A percentile compares a stretch with the other conserved stretches of the same genome.
Conservation (phyloP, 305 asterid genomes). For the Euphrasia arctica region DNA sequence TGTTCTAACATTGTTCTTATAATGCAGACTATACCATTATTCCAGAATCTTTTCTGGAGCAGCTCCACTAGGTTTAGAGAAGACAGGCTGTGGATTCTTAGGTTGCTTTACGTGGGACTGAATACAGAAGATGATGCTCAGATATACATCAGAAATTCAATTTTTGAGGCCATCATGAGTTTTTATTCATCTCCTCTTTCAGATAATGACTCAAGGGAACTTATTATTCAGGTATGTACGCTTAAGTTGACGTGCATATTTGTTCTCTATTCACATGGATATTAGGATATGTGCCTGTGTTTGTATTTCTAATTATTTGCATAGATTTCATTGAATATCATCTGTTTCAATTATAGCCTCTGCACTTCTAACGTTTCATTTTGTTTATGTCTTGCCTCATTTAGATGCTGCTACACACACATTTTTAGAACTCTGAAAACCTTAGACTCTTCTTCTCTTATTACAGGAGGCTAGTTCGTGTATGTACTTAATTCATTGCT, state of each 20-base stretch:
- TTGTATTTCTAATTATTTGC: slow-evolving; percentile 6
- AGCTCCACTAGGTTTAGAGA: slow-evolving; percentile 58
- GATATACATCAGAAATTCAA: slow-evolving; percentile 55
- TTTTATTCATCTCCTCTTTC: slow-evolving; percentile 85
- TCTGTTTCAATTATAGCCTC: slow-evolving; percentile 9
- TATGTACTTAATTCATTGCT: background rate
- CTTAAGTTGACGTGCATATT: slow-evolving; percentile 1
- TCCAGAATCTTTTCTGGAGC: slow-evolving; percentile 76
- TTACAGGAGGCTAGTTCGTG: slow-evolving; percentile 9
- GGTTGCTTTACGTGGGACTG: slow-evolving; percentile 65
- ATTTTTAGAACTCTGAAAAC: slow-evolving; percentile 6
- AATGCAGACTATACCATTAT: slow-evolving; percentile 71
- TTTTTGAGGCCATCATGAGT: slow-evolving; percentile 60
- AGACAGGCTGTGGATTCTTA: slow-evolving; percentile 89
- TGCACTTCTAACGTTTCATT: slow-evolving; percentile 14
- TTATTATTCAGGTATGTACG: slow-evolving; percentile 71
- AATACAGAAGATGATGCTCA: slow-evolving; percentile 78
- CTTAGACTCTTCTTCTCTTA: slow-evolving; percentile 1
- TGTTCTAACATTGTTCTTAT: slow-evolving; percentile 24
- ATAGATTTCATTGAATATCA: slow-evolving; percentile 9
- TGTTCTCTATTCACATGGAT: slow-evolving; percentile 16
- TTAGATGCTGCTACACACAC: slow-evolving; percentile 23
- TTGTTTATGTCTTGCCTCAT: background rate
- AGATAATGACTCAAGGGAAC: slow-evolving; percentile 73
- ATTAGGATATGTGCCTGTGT: slow-evolving; percentile 2